Base-by-base conservation (phyloP, 225 moss, liverwort and hornwort species). In the Marchantia polymorpha region DNA sequence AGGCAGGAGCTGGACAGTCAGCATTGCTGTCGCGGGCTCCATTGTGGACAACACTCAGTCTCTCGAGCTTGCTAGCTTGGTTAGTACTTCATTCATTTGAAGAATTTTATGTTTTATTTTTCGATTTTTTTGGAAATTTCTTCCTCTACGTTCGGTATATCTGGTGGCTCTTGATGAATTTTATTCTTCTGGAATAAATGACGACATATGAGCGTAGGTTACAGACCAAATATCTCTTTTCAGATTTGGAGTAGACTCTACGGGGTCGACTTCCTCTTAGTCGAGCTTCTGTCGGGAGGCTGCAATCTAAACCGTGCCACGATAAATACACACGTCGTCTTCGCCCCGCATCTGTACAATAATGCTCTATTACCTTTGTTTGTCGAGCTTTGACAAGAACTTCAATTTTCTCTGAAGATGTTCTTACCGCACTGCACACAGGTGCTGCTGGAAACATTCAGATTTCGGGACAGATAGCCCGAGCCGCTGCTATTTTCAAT, bases 391-490 rank as follows among this genome's bases (percentile, higher is more conserved):
- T 39, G 39, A 5, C 29, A 0, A 58, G 55, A 75, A 58, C 12
- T 4, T 63, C 51, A 48, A 77, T 76, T 69, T 19, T 10, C 48
- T 63, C 81, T 74, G 72, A 80, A 86, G 49, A 63, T 76, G 56
- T 70, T 78, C 82, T 82, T 72, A 74, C 58, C 47, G 52, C 54
- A 56, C 11, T 66, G 80, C 67, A 20, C 22, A 61, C 69, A 74
- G 85, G 74, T 87, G 70, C 73, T 77, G 81, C 49, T 76, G 14
- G 64, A 82, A 39, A 60, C 70, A 61, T 86, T 82, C 87, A 96
- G 96, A 94, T 97, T 70, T 92, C 94, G 76, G 94, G 94, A 52
- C 97, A 97, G 84, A 90, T 97, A 88, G 94, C 97, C 78, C 88
- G 97, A 77, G 94, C 97, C 70, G 92, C 94, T 74, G 91, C 92